Evolutionary conservation across 2,329 filamentous ascomycete species (phyloP).

Genomic region (Amphichorda felina): DNA sequence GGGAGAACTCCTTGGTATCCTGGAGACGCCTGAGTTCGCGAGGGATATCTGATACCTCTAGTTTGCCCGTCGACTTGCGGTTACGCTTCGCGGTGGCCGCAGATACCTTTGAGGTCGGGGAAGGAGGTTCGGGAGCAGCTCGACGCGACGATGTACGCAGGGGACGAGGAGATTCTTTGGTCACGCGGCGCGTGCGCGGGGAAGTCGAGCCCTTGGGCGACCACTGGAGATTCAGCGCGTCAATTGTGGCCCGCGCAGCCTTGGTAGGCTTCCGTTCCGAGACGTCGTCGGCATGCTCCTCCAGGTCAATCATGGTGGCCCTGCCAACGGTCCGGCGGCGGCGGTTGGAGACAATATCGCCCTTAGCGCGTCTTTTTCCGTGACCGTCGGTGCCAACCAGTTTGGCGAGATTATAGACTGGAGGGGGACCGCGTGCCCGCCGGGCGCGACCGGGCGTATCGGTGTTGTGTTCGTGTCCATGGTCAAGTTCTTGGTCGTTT

Average conservation of each 20-base stretch:
- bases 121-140: conserved; percentile 10
- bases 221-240: conserved; percentile 34
- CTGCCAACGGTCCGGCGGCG: conserved; percentile 5
- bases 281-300: not conserved
- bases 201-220: conserved; percentile 22
- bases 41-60: conserved; percentile 28
- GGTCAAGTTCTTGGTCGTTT: not conserved
- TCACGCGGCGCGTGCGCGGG: conserved; percentile 14
- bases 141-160: conserved; percentile 16
- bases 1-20: conserved; percentile 50
- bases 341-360: conserved; percentile 26
- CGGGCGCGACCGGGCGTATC: conserved; percentile 32
- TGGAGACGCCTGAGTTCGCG: conserved; percentile 48
- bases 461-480: conserved; percentile 8
- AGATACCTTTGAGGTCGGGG: not conserved
- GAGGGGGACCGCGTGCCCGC: conserved; percentile 41
- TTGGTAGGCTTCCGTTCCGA: conserved; percentile 1
- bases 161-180: conserved; percentile 15
- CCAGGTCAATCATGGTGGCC: not conserved
- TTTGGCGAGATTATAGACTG: conserved; percentile 56
- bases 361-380: conserved; percentile 41
- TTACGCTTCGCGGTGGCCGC: not conserved
- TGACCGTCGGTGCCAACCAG: conserved; percentile 51
- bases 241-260: conserved; percentile 13
- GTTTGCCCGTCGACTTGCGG: not conserved